Evolutionary conservation across 805 yeast species (phyloP).

Genomic region (Lachancea sp.): DNA sequence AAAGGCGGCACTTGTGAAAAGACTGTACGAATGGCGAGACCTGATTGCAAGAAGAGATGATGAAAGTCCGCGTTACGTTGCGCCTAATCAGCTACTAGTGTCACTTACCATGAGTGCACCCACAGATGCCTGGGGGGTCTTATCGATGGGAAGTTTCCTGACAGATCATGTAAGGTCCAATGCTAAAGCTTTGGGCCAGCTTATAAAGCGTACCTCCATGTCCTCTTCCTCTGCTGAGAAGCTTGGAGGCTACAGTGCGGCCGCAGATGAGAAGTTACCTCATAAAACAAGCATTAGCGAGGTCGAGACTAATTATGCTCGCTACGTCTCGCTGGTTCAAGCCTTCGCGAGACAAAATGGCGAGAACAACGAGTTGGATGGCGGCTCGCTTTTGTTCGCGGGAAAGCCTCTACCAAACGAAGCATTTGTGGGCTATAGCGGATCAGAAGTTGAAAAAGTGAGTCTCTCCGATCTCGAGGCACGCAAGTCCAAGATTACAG

Average conservation of each 20-base stretch:
- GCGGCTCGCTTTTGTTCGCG: background rate
- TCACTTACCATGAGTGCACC: slow-evolving; percentile 56
- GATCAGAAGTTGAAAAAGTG: background rate
- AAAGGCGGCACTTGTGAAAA: slow-evolving; percentile 50
- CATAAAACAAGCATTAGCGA: background rate
- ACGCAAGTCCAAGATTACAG: background rate
- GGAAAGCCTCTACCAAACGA: background rate
- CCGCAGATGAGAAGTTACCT: background rate
- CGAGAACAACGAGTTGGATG: background rate
- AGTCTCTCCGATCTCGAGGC: slow-evolving; percentile 5
- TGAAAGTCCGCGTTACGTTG: slow-evolving; percentile 75
- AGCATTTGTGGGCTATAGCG: background rate
- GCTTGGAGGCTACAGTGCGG: background rate
- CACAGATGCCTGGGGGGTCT: slow-evolving; percentile 48
- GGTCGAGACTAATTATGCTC: background rate
- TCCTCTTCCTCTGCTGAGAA: background rate
- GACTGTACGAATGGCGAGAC: slow-evolving; percentile 81
- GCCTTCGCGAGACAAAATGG: background rate
- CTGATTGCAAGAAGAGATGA: slow-evolving; percentile 63
- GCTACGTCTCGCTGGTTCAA: background rate
- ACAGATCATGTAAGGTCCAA: slow-evolving; percentile 53
- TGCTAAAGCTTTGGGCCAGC: slow-evolving; percentile 50
- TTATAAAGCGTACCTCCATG: slow-evolving; percentile 41
- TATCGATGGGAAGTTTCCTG: slow-evolving; percentile 40
- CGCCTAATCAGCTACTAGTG: slow-evolving; percentile 74